These are phyloP conservation scores for Dicorynia guianensis DNA, from an alignment of 306 rosid genomes.

Conservation along the genomic window DNA sequence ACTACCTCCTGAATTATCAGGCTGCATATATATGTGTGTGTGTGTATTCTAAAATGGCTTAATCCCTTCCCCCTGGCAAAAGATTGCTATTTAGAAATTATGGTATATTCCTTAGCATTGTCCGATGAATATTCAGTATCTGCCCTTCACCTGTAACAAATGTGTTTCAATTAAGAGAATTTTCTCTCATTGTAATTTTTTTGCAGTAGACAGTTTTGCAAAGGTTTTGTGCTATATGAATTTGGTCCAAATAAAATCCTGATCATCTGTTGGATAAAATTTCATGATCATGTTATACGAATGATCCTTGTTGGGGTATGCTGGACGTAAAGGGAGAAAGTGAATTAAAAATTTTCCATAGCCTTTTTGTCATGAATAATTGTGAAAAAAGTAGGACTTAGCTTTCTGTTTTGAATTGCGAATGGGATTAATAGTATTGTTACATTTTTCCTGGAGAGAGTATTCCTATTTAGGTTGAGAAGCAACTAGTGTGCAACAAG, in stretches of 20 bases:
- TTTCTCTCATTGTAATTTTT: not conserved
- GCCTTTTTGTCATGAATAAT: not conserved
- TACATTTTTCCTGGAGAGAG: not conserved
- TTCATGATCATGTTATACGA: not conserved
- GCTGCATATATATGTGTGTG: constrained; percentile 5
- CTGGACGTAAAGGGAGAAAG: not conserved
- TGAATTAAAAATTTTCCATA: not conserved
- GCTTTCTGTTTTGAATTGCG: not conserved
- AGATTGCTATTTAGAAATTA: not conserved
- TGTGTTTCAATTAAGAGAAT: not conserved
- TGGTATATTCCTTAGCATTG: not conserved
- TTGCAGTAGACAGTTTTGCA: not conserved
- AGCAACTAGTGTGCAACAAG: not conserved
- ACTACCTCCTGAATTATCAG: constrained; percentile 8
- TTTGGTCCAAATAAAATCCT: not conserved
- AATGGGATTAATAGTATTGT: not conserved
- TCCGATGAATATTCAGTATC: not conserved
- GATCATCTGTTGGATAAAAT: not conserved
- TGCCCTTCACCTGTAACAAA: not conserved
- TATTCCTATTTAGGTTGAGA: not conserved
- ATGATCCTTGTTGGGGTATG: not conserved
- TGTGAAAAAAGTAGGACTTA: not conserved
- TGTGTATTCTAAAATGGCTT: too few species aligned
- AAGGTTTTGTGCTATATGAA: not conserved
- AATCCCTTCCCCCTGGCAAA: not conserved